These are phyloP conservation scores for Fomitopsis serialis DNA, from an alignment of 768 basidiomycete genomes.

Conservation along the genomic window DNA sequence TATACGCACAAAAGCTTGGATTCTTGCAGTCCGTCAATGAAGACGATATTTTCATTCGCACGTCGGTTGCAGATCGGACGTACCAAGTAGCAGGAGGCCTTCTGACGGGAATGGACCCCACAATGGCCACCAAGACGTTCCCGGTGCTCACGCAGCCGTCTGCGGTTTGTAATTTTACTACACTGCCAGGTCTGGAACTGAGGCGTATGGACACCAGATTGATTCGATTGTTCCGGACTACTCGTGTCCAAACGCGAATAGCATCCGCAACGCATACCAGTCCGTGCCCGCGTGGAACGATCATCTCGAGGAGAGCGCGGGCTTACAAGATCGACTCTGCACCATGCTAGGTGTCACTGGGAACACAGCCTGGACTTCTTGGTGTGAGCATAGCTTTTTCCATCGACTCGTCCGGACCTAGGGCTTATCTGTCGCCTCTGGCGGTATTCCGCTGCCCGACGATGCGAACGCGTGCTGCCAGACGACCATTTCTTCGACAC, in stretches of 20 bases:
- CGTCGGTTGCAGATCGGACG: conserved; percentile 41
- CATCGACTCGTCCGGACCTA: background rate
- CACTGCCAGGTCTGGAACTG: background rate
- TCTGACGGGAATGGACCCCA: conserved; percentile 40
- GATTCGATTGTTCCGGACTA: conserved; percentile 44
- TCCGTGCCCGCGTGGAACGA: conserved; percentile 42
- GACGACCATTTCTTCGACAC: conserved; percentile 50
- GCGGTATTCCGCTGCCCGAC: background rate
- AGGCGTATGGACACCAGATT: conserved; percentile 26
- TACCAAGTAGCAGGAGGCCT: conserved; percentile 42
- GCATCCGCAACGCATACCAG: conserved; percentile 35
- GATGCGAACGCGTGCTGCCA: conserved; percentile 6
- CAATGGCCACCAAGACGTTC: conserved; percentile 26
- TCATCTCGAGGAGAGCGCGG: conserved; percentile 32
- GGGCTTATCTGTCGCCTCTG: conserved; percentile 1
- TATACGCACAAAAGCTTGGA: conserved; percentile 32
- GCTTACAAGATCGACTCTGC: conserved; percentile 33
- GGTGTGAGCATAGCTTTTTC: conserved; percentile 32
- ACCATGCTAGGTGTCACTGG: conserved; percentile 35
- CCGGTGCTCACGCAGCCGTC: conserved; percentile 37
- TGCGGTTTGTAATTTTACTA: conserved; percentile 24
- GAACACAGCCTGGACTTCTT: conserved; percentile 36
- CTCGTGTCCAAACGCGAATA: conserved; percentile 35
- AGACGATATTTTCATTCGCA: conserved; percentile 37
- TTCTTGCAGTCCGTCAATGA: conserved; percentile 32